Evolutionary conservation across 345 rosid species (phyloP).

Genomic region (Eucalyptus tenuipes): DNA sequence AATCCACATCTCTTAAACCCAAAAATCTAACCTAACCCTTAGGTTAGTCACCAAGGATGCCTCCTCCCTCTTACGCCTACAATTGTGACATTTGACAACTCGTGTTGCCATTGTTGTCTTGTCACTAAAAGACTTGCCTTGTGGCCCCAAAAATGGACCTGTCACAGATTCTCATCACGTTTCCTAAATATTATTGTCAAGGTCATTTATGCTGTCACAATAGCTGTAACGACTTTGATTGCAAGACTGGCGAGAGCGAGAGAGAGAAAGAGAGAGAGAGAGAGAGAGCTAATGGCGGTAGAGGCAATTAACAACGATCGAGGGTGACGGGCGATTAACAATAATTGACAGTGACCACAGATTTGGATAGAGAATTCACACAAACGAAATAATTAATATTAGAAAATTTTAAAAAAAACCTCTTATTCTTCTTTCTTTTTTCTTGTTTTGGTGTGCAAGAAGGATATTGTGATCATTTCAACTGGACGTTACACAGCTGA

Average conservation of each 20-base stretch:
- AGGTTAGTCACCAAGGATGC: not conserved
- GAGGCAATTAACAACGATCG: not conserved
- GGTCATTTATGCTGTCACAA: not conserved
- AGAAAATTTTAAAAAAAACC: no score
- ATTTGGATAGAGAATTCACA: not conserved
- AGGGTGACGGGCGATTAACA: no score
- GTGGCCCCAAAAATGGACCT: not conserved
- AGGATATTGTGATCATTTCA: not conserved
- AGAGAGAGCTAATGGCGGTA: not conserved
- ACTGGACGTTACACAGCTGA: rapidly evolving
- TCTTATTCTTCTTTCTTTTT: no score
- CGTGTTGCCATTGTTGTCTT: rapidly evolving
- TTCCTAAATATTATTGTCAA: not conserved
- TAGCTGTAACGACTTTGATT: not conserved
- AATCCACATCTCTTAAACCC: not conserved
- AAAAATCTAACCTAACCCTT: not conserved
- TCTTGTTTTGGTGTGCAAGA: no score
- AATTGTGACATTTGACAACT: not conserved
- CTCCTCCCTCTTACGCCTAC: not conserved
- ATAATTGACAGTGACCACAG: rapidly evolving
- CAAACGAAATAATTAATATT: no score
- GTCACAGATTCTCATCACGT: not conserved
- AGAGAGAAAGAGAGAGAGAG: not conserved
- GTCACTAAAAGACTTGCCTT: not conserved
- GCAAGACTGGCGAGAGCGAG: not conserved